Evolutionary conservation across 257 asterid species (phyloP).

Genomic region (Pogostemon cablin): DNA sequence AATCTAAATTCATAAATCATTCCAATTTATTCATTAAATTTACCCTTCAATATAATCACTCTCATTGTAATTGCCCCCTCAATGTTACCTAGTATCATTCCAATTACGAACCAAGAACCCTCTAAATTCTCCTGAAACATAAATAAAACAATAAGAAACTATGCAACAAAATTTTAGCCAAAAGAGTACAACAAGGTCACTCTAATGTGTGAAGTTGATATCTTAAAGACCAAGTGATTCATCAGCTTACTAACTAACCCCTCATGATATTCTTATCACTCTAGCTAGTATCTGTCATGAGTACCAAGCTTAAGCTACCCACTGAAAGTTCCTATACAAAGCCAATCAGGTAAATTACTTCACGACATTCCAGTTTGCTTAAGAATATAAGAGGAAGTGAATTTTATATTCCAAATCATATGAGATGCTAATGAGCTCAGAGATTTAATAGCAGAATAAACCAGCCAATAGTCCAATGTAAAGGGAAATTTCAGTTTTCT

Average conservation of each 20-base stretch:
- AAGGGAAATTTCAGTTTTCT: background rate
- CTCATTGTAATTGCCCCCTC: too few species aligned
- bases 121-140: background rate
- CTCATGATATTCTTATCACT: background rate
- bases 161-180: background rate
- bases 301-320: constrained; percentile 12
- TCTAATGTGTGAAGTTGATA: background rate
- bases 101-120: too few species aligned
- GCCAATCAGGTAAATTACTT: background rate
- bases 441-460: background rate
- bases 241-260: background rate
- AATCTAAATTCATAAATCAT: too few species aligned
- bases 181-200: too few species aligned
- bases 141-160: background rate
- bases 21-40: too few species aligned
- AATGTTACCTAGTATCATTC: too few species aligned
- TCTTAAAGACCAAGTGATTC: constrained; percentile 21
- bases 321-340: background rate
- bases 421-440: constrained; percentile 1
- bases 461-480: background rate
- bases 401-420: background rate
- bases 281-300: background rate
- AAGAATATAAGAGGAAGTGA: background rate
- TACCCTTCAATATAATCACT: too few species aligned
- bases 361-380: constrained; percentile 9